Evolutionary conservation across 257 asterid genomes (phyloP).

Genomic region (Plantago elongata): DNA sequence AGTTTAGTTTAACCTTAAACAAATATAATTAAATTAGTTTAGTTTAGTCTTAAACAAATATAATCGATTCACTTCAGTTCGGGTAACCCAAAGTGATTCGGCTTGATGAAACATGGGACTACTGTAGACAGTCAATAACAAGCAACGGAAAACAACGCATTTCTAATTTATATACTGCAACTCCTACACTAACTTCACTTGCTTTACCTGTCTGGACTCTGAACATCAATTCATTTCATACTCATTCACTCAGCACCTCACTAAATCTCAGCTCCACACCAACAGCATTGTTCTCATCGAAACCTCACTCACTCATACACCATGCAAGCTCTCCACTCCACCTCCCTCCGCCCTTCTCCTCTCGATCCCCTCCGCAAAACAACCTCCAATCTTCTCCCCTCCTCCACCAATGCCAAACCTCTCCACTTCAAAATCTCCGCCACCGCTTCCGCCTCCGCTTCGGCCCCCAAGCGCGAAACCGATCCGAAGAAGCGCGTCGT

Average conservation of each 20-base stretch:
- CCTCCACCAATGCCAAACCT: conserved; percentile 23
- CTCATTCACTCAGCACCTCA: background rate
- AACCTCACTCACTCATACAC: background rate
- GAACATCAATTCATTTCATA: no score
- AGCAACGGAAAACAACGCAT: no score
- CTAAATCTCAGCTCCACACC: background rate
- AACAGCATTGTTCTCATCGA: conserved; percentile 28
- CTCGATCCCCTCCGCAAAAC: conserved; percentile 36
- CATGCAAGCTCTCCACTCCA: conserved; percentile 36
- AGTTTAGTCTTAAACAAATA: no score
- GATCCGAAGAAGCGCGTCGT: conserved; percentile 64
- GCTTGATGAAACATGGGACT: no score
- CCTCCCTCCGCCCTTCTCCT: conserved; percentile 35
- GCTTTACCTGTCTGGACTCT: no score
- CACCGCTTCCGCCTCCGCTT: conserved; percentile 20
- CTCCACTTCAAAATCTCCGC: conserved; percentile 35
- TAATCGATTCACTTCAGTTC: no score
- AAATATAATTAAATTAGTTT: no score
- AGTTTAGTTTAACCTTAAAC: no score
- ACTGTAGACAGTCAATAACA: no score
- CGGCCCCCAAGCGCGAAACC: conserved; percentile 49
- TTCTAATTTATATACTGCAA: no score
- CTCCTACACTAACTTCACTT: no score
- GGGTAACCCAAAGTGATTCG: no score
- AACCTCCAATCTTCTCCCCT: conserved; percentile 1